Base-by-base conservation (phyloP, 1,139 yeast genomes). In the Yamadazyma kanchanaburiensis region DNA sequence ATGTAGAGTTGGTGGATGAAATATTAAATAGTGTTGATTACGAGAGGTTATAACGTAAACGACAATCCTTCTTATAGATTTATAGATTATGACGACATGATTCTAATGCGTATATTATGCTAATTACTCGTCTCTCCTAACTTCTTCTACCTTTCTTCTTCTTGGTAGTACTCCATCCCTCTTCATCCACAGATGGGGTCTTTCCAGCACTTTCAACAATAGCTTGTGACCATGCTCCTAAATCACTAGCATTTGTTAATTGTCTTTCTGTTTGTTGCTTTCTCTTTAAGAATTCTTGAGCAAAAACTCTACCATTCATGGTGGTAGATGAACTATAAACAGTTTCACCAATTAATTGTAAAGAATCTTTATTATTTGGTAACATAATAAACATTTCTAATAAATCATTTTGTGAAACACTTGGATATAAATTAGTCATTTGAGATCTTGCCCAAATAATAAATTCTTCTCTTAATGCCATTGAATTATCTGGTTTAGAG, bases 301-400 rank as follows among this genome's bases (percentile, higher is more conserved):
- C 95, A 64, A 89, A 91, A 41, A 95, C 73, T 53, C 96, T 79
- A 14, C 97, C 98, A 53, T 91, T 96, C 86, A 91, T 80, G 3
- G 94, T 83, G 3, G 94, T 76, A 17, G 96, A 85, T 43, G 91
- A 85, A 28, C 94, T 79, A 59, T 88, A 89, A 38, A 91, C 80
- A 10, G 96, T 86, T 53, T 91, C 98, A 3, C 95, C 81, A 51
- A 91, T 88, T 51, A 91, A 85, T 53, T 82, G 95, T 28, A 73
- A 68, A 1, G 95, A 78, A 45, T 88, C 96, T 5, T 68, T 46
- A 27, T 77, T 76, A 23, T 51, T 55, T 22, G 97, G 96, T 40
- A 91, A 71, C 32, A 89, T 80, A 35, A 88, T 64, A 46, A 91
- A 72, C 55, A 91, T 81, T 37, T 85, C 81, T 35, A 91, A 64